phyloP scores from a whole-genome alignment of 345 rosid genomes.

The Erucastrum elatum region DNA sequence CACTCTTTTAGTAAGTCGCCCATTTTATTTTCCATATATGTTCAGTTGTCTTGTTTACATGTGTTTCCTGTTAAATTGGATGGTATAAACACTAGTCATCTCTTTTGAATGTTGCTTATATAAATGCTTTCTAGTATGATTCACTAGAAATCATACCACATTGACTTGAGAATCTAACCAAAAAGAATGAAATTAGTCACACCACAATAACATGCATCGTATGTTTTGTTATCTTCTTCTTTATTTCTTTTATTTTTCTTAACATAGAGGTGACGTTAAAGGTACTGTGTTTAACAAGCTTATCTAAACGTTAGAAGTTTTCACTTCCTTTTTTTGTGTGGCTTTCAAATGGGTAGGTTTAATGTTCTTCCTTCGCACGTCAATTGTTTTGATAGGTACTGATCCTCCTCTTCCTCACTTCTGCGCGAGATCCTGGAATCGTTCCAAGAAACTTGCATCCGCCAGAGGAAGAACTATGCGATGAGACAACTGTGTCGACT shows the following conservation, averaged over 20 bases:
- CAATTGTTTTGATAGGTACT: conserved; percentile 61
- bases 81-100: neutral
- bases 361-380: conserved; percentile 14
- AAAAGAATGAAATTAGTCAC: neutral
- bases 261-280: neutral
- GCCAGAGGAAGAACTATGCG: conserved; percentile 79
- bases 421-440: conserved; percentile 95
- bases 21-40: conserved; percentile 5
- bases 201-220: neutral
- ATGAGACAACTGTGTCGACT: conserved; percentile 48
- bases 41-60: neutral
- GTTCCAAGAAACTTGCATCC: conserved; percentile 88
- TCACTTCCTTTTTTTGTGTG: neutral
- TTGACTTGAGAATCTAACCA: neutral
- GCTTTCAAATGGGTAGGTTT: neutral
- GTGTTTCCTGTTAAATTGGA: neutral
- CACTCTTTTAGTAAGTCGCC: conserved; percentile 68
- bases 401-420: conserved; percentile 80
- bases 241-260: neutral
- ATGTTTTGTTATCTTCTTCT: neutral
- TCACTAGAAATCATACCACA: neutral
- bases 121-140: neutral
- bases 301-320: neutral
- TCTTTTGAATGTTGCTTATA: neutral
- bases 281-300: neutral